Conservation (phyloP, 2,329 filamentous ascomycete genomes). For the Aspergillus vadensis region DNA sequence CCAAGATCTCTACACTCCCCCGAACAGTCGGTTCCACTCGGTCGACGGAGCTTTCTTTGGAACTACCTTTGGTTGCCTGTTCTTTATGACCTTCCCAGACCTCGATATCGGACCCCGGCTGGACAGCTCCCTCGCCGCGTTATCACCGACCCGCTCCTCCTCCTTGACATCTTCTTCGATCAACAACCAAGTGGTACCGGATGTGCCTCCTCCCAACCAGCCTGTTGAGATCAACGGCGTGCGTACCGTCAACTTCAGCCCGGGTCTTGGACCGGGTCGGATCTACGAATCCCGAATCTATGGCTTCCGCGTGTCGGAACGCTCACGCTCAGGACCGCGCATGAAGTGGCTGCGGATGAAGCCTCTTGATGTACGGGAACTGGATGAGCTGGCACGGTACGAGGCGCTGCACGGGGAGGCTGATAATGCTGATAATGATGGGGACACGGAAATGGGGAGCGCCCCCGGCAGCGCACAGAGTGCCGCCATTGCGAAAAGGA, state of each 20-base stretch:
- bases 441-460: constrained; percentile 42
- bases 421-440: constrained; percentile 37
- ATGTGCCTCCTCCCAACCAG: constrained; percentile 47
- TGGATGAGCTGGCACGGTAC: constrained; percentile 68
- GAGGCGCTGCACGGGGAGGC: constrained; percentile 37
- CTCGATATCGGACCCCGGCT: constrained; percentile 78
- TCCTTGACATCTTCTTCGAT: constrained; percentile 30
- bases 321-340: constrained; percentile 82
- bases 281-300: constrained; percentile 97
- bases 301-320: constrained; percentile 90
- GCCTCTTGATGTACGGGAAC: constrained; percentile 74
- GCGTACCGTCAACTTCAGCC: constrained; percentile 81
- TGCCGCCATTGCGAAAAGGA: constrained; percentile 43
- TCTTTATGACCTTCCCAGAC: constrained; percentile 98
- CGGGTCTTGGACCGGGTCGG: constrained; percentile 76
- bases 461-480: constrained; percentile 34
- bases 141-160: constrained; percentile 33
- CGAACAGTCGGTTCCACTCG: constrained; percentile 94
- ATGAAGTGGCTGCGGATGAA: constrained; percentile 96
- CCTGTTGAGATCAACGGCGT: constrained; percentile 76
- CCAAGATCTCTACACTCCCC: constrained; percentile 94
- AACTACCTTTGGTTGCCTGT: constrained; percentile 93
- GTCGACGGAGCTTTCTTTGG: constrained; percentile 98
- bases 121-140: constrained; percentile 44
- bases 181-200: constrained; percentile 30